Conservation (phyloP, 2,329 filamentous ascomycete species). For the Penicillium corylophilum region DNA sequence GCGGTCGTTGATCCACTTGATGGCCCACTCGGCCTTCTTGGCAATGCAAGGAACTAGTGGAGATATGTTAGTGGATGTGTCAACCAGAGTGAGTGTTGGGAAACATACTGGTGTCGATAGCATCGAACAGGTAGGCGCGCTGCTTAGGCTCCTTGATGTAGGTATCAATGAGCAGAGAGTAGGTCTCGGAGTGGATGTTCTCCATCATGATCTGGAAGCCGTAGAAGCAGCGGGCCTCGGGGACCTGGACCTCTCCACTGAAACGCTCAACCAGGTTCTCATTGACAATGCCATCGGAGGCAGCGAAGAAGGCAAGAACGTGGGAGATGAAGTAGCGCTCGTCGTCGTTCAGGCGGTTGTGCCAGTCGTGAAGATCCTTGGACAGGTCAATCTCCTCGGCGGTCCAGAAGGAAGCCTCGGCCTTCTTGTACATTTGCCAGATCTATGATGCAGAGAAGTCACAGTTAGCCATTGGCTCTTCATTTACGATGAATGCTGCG, state of each 20-base stretch:
- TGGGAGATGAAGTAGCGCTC: constrained; percentile 98
- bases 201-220: constrained; percentile 99
- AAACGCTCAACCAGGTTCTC: constrained; percentile 99
- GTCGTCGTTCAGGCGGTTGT: constrained; percentile 93
- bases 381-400: constrained; percentile 99
- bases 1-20: constrained; percentile 91
- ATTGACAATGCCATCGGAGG: constrained; percentile 98
- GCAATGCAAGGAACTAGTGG: constrained; percentile 82
- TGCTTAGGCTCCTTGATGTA: constrained; percentile 98
- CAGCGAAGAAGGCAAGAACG: constrained; percentile 98
- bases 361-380: constrained; percentile 99
- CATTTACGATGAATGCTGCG: neutral
- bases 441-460: constrained; percentile 58
- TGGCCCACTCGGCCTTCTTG: constrained; percentile 98
- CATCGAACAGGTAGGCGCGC: constrained; percentile 92
- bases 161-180: constrained; percentile 97
- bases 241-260: constrained; percentile 93
- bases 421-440: constrained; percentile 99
- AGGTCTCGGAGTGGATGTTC: constrained; percentile 99
- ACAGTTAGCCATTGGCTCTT: constrained; percentile 12
- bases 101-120: constrained; percentile 87
- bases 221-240: constrained; percentile 98
- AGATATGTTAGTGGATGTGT: constrained; percentile 26
- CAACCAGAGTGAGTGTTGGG: no score
- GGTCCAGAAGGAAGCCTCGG: constrained; percentile 99